These are phyloP conservation scores for Erodium chrysanthum DNA, from an alignment of 441 rosid genomes.

Conservation along the genomic window DNA sequence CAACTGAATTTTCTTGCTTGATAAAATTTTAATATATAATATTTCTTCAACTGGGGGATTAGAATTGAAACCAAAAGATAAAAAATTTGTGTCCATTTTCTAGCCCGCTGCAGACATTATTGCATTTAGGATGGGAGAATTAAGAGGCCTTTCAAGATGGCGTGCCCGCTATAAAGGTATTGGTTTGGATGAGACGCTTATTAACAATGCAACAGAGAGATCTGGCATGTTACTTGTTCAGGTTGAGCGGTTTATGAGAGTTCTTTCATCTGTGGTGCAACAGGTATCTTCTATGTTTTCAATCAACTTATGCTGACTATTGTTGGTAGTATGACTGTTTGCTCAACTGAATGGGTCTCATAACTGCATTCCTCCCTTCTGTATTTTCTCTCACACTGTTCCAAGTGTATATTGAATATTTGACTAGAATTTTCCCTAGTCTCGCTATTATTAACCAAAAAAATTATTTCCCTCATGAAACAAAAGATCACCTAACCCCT, in stretches of 20 bases:
- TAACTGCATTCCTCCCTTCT: neutral
- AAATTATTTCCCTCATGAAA: neutral
- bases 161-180: constrained; percentile 67
- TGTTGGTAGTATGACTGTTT: neutral
- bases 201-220: constrained; percentile 59
- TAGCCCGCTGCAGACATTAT: constrained; percentile 97
- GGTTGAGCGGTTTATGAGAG: constrained; percentile 73
- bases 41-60: constrained; percentile 19
- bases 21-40: constrained; percentile 17
- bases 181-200: constrained; percentile 74
- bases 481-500: neutral
- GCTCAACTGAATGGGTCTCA: neutral
- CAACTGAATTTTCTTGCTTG: neutral
- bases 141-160: constrained; percentile 90
- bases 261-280: constrained; percentile 70
- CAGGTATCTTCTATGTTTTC: constrained; percentile 39
- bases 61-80: constrained; percentile 28
- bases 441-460: neutral
- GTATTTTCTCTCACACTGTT: neutral
- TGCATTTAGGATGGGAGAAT: constrained; percentile 89
- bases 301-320: neutral
- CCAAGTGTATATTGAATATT: constrained; percentile 3
- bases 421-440: neutral
- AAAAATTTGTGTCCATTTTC: constrained; percentile 25
- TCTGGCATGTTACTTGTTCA: constrained; percentile 71